These are phyloP conservation scores for Bipolaris gigantea DNA, from an alignment of 2,329 filamentous ascomycete genomes.

Conservation along the genomic window DNA sequence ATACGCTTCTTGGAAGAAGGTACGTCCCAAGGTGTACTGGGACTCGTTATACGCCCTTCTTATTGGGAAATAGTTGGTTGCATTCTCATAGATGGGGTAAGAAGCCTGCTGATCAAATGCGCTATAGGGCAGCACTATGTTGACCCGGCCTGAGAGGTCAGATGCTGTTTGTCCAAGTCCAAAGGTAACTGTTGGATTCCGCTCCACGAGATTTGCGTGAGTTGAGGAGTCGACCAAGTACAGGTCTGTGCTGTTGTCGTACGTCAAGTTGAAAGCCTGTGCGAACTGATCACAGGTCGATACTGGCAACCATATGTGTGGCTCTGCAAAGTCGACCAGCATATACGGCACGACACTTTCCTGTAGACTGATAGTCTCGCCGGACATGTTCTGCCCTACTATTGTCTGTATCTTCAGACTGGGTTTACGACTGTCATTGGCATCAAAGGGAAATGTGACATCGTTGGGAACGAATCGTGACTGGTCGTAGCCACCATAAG, in stretches of 20 bases:
- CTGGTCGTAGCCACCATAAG: constrained; percentile 45
- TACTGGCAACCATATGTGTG: constrained; percentile 44
- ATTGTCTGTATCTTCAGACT: background rate
- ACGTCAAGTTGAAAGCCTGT: constrained; percentile 42
- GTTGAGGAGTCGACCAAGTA: constrained; percentile 41
- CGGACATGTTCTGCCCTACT: background rate
- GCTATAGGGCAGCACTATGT: constrained; percentile 44
- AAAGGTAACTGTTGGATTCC: background rate
- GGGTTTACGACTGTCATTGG: constrained; percentile 20
- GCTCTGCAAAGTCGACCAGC: constrained; percentile 42
- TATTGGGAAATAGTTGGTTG: constrained; percentile 66
- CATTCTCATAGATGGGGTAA: constrained; percentile 59
- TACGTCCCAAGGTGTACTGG: constrained; percentile 63
- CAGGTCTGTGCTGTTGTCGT: constrained; percentile 36
- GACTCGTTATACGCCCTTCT: constrained; percentile 59
- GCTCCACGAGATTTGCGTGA: constrained; percentile 25
- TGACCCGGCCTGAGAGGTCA: background rate
- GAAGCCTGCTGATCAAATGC: constrained; percentile 51
- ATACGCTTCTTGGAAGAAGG: constrained; percentile 68
- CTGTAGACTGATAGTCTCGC: constrained; percentile 24
- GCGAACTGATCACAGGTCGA: constrained; percentile 42
- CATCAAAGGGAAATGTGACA: background rate
- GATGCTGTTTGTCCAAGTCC: background rate
- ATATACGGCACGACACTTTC: constrained; percentile 13
- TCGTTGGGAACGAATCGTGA: constrained; percentile 28